Conservation (phyloP, 345 rosid species). For the Mangifera indica region DNA sequence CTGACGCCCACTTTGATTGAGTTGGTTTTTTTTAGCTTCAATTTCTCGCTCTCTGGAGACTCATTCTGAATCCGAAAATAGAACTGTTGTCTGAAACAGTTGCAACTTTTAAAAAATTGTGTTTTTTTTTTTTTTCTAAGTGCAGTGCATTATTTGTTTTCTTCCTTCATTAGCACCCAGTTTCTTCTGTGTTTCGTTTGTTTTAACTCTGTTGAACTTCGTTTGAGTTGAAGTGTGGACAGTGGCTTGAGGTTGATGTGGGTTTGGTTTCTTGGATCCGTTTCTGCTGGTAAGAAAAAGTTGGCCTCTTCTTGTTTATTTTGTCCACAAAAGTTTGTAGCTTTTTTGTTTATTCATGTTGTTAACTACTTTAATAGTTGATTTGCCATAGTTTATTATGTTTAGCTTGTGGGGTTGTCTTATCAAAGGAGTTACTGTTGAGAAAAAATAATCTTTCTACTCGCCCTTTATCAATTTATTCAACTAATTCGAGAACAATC, state of each 20-base stretch:
- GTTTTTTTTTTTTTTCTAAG: background rate
- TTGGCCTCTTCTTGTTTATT: conserved; percentile 14
- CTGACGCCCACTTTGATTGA: conserved; percentile 23
- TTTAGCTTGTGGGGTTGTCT: conserved; percentile 20
- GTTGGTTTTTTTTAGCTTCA: background rate
- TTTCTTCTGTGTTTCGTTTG: background rate
- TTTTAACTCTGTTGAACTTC: background rate
- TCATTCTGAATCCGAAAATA: background rate
- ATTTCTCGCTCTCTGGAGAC: background rate
- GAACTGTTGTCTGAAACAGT: conserved; percentile 11
- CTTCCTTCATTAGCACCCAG: background rate
- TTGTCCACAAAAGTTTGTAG: conserved; percentile 25
- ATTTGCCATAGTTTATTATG: conserved; percentile 19
- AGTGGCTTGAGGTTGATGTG: conserved; percentile 2
- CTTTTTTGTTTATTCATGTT: conserved; percentile 21
- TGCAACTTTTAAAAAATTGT: background rate
- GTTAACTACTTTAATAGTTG: conserved; percentile 5
- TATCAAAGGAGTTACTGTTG: conserved; percentile 16
- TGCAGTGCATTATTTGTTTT: background rate
- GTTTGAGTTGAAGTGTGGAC: background rate
- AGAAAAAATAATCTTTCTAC: background rate
- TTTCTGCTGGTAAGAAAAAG: conserved; percentile 35
- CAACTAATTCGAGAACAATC: background rate
- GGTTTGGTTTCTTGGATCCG: conserved; percentile 28
- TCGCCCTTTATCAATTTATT: background rate